Percentiles rank a stretch among this genome's conserved stretches.
phyloP scores from a whole-genome alignment of 2,329 filamentous ascomycete species.

The Leptosphaerulina australis region DNA sequence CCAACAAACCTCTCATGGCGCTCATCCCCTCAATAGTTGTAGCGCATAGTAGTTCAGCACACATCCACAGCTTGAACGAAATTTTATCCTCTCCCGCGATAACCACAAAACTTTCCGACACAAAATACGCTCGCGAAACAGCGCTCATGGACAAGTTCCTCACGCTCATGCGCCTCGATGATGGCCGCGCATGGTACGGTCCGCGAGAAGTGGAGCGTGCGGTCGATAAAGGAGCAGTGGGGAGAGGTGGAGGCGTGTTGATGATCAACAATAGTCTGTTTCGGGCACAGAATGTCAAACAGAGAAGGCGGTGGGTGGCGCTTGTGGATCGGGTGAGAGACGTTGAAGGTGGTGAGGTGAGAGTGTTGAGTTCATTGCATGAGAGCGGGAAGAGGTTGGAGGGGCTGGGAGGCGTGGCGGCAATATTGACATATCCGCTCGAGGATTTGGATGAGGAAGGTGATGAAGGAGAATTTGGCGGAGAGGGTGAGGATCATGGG shows the following conservation, averaged over 20 bases:
- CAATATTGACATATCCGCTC: slow-evolving; percentile 87
- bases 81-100: slow-evolving; percentile 83
- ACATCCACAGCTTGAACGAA: slow-evolving; percentile 86
- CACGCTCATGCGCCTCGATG: slow-evolving; percentile 77
- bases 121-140: slow-evolving; percentile 86
- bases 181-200: slow-evolving; percentile 91
- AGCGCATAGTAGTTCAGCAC: slow-evolving; percentile 83
- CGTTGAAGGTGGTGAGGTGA: slow-evolving; percentile 80
- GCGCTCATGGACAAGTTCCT: slow-evolving; percentile 84
- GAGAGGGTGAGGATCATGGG: slow-evolving; percentile 18
- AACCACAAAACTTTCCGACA: slow-evolving; percentile 76
- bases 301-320: slow-evolving; percentile 78
- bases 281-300: slow-evolving; percentile 76
- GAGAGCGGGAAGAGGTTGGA: slow-evolving; percentile 89
- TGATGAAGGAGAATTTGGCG: slow-evolving; percentile 47
- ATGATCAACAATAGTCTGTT: slow-evolving; percentile 89
- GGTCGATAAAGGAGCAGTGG: slow-evolving; percentile 85
- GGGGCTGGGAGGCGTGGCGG: slow-evolving; percentile 84
- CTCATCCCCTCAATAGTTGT: slow-evolving; percentile 70
- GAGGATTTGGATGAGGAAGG: slow-evolving; percentile 74
- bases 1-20: slow-evolving; percentile 72
- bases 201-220: slow-evolving; percentile 80
- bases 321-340: slow-evolving; percentile 88
- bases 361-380: slow-evolving; percentile 90
- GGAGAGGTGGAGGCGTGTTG: slow-evolving; percentile 80